A percentile compares a stretch with the other conserved stretches of the same genome.
Evolutionary conservation across 2,329 filamentous ascomycete species (phyloP).

Genomic region (Remersonia thermophila): DNA sequence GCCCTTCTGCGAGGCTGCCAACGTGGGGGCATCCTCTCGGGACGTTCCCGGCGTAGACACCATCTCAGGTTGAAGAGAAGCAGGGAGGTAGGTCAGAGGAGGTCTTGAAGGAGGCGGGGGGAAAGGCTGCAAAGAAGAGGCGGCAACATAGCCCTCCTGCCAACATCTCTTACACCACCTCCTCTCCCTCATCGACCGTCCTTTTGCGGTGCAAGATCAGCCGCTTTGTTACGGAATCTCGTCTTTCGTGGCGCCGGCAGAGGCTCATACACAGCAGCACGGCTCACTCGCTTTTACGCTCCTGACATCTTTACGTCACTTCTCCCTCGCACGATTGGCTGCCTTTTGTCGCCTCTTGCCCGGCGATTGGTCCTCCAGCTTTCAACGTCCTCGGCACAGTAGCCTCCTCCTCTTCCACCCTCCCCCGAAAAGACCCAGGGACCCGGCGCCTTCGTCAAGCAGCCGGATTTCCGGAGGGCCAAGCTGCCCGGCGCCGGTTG

Average conservation of each 20-base stretch:
- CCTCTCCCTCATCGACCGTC: too few species aligned
- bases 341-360: background rate
- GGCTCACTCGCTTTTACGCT: background rate
- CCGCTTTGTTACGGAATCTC: too few species aligned
- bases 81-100: too few species aligned
- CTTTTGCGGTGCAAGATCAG: too few species aligned
- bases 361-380: background rate
- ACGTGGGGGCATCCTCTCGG: conserved; percentile 7
- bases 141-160: too few species aligned
- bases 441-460: too few species aligned
- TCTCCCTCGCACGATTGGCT: background rate
- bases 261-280: background rate
- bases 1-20: conserved; percentile 10
- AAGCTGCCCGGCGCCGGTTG: background rate
- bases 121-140: too few species aligned
- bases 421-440: too few species aligned
- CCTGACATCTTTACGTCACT: conserved; percentile 1
- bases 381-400: background rate
- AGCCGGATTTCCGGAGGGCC: too few species aligned
- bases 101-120: too few species aligned
- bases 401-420: background rate
- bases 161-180: too few species aligned
- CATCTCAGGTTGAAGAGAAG: background rate
- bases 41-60: background rate
- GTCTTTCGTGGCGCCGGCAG: background rate